Conservation (phyloP, 164 flowering plant species). For the Aristolochia fimbriata region DNA sequence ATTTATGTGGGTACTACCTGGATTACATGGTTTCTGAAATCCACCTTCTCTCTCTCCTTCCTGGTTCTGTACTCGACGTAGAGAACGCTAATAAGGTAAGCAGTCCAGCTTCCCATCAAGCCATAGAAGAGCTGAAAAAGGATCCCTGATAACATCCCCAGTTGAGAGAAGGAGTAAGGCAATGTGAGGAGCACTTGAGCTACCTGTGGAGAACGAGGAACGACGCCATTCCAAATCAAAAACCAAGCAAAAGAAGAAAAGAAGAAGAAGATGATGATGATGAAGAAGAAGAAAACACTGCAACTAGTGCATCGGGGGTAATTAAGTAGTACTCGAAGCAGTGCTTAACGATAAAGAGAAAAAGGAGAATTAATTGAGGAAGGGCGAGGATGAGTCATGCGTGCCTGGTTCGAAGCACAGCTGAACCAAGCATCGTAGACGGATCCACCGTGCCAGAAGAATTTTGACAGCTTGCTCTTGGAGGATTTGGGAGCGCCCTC, state of each 20-base stretch:
- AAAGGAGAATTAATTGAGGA: no score
- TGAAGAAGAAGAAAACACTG: not conserved
- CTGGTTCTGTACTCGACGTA: slow-evolving; percentile 65
- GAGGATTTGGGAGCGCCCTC: slow-evolving; percentile 8
- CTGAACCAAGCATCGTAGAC: slow-evolving; percentile 80
- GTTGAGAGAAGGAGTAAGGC: slow-evolving; percentile 69
- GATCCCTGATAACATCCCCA: slow-evolving; percentile 68
- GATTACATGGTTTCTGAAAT: slow-evolving; percentile 73
- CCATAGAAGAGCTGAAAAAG: slow-evolving; percentile 63
- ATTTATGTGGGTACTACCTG: slow-evolving; percentile 43
- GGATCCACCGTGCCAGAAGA: slow-evolving; percentile 74
- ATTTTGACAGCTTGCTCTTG: slow-evolving; percentile 11
- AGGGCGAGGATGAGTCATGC: not conserved
- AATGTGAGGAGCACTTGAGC: slow-evolving; percentile 67
- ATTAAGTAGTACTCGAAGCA: no score
- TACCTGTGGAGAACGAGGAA: slow-evolving; percentile 25
- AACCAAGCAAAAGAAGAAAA: not conserved
- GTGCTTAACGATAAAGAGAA: no score
- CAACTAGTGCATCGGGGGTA: no score
- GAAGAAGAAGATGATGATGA: not conserved
- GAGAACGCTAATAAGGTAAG: slow-evolving; percentile 59
- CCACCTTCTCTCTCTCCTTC: slow-evolving; percentile 60
- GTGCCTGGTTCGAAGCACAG: slow-evolving; percentile 66
- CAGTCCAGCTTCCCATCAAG: slow-evolving; percentile 68
- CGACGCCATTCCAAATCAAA: not conserved